Evolutionary conservation across 495 filamentous ascomycete species (phyloP), one percentile per base, ranked within the genome.

Genomic region (Neurospora hispaniola): DNA sequence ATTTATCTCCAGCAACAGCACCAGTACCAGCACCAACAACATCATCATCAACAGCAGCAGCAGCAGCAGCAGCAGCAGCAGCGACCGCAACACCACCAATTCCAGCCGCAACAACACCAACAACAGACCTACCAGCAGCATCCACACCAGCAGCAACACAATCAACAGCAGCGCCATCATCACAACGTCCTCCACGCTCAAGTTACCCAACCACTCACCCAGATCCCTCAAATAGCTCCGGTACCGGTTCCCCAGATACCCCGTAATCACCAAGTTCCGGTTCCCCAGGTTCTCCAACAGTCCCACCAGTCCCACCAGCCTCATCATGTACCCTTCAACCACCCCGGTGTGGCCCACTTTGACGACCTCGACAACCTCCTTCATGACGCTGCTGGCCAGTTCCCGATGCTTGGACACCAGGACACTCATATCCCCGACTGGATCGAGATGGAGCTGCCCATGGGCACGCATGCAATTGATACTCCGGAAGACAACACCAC

Each of bases 321-420:
- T 35, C 42, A 70, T 40, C 38, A 66, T 69, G 20, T 42, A 9
- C 23, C 69, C 72, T 73, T 72, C 66, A 54, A 73, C 8, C 68
- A 71, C 62, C 6, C 23, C 54, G 54, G 27, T 27, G 27, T 66
- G 54, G 66, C 71, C 38, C 71, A 71, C 5, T 79, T 72, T 38
- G 74, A 73, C 27, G 72, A 78, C 20, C 54, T 78, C 5, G 72
- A 74, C 46, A 69, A 72, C 68, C n/a, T 78, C 20, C 73, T 78
- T 41, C 78, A 79, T 7, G 48, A 76, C 16, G 46, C 78, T 44
- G 75, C 78, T 69, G 74, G 74, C 11, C 69, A 69, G 12, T 74
- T 72, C 66, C 78, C 76, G 1, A 18, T 76, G 12, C 41, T 74
- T 7, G 70, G 38, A 20, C 69, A 72, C n/a, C 70, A 74, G 8